A percentile compares a stretch with the other conserved stretches of the same genome.
Evolutionary conservation across 2,329 filamentous ascomycete genomes (phyloP).

Genomic region (Lachnellula hyalina): DNA sequence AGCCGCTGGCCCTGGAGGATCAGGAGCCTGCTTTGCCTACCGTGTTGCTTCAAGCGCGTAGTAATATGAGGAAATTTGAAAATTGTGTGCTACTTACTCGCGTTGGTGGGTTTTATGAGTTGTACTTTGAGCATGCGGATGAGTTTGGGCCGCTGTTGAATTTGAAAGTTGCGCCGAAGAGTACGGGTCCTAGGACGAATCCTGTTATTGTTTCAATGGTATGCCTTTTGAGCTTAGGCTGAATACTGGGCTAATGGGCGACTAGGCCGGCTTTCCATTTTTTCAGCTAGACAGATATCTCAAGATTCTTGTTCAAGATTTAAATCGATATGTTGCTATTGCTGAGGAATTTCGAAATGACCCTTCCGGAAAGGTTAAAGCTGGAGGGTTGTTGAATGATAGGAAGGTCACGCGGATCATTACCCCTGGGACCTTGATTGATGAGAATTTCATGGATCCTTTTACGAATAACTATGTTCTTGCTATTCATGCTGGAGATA

Average conservation of each 20-base stretch:
- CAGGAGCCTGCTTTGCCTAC: constrained; percentile 65
- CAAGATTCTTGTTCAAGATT: constrained; percentile 86
- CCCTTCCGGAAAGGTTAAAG: constrained; percentile 62
- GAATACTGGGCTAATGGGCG: not conserved
- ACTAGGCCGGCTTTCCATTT: constrained; percentile 82
- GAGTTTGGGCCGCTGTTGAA: constrained; percentile 81
- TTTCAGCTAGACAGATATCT: constrained; percentile 90
- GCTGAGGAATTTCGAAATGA: constrained; percentile 86
- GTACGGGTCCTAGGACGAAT: constrained; percentile 69
- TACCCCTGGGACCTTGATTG: constrained; percentile 91
- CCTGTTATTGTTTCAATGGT: constrained; percentile 79
- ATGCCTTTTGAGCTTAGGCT: constrained; percentile 14
- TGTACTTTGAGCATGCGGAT: constrained; percentile 95
- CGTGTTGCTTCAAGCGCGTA: constrained; percentile 80
- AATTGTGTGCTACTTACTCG: constrained; percentile 89
- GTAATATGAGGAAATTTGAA: constrained; percentile 84
- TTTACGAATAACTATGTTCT: constrained; percentile 91
- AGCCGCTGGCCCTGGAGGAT: constrained; percentile 34
- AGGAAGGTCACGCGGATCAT: constrained; percentile 81
- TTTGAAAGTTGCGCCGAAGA: constrained; percentile 78
- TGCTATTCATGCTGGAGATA: constrained; percentile 59
- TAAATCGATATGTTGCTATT: constrained; percentile 86
- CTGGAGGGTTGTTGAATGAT: constrained; percentile 77
- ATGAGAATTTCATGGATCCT: constrained; percentile 95
- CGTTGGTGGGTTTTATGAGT: constrained; percentile 93